These are phyloP conservation scores for Eucalyptus victrix DNA, from an alignment of 345 rosid species.

Conservation along the genomic window DNA sequence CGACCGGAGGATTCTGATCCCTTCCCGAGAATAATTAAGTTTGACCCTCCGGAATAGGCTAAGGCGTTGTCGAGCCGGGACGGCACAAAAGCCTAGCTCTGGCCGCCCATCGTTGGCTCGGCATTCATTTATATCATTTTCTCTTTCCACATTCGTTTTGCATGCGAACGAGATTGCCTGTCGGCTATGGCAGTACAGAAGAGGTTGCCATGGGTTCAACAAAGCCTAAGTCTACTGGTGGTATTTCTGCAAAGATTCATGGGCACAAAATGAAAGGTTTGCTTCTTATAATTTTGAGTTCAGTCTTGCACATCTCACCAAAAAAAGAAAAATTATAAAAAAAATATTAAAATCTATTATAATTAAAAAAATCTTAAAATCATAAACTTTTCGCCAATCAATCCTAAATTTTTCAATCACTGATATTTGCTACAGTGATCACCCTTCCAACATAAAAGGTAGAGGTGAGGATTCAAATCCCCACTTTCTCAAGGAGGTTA, in stretches of 20 bases:
- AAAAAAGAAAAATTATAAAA: background rate
- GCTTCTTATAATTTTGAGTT: background rate
- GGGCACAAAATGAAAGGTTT: background rate
- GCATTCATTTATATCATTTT: background rate
- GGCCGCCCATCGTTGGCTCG: background rate
- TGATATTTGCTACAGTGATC: rapidly evolving
- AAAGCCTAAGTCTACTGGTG: background rate
- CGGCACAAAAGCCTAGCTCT: background rate
- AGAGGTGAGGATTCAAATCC: too few relatives aligned
- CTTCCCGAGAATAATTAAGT: background rate
- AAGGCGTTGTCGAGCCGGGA: background rate
- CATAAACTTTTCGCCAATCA: too few relatives aligned
- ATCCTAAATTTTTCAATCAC: too few relatives aligned
- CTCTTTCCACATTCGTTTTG: background rate
- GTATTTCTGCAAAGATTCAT: background rate
- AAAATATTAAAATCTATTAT: too few relatives aligned
- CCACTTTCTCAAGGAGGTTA: too few relatives aligned
- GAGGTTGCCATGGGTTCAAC: background rate
- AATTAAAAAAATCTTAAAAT: too few relatives aligned
- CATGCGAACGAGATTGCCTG: background rate
- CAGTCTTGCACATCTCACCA: background rate
- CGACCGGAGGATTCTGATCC: background rate
- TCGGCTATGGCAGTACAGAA: background rate
- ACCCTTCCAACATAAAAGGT: rapidly evolving
- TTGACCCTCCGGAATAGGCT: background rate